Percentiles rank a stretch among this genome's conserved stretches.
These are phyloP conservation scores for Chrysochromulina tobinii DNA, from an alignment of 78 protist genomes.

Conservation along the genomic window DNA sequence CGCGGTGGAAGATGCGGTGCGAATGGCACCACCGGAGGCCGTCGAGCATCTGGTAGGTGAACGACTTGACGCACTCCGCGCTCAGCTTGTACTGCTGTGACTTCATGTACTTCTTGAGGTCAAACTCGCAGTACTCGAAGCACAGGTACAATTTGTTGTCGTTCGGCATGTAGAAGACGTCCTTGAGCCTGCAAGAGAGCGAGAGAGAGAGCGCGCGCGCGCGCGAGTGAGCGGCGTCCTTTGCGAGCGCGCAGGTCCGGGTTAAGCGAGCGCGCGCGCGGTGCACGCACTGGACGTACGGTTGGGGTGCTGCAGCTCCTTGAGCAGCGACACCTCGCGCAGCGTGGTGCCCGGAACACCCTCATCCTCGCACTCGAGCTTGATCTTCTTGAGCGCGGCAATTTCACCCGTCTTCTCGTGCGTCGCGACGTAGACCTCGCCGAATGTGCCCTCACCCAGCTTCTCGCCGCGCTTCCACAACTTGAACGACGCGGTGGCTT, in stretches of 20 bases:
- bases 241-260: too few relatives aligned
- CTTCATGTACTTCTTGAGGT: constrained; percentile 92
- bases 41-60: constrained; percentile 89
- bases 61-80: constrained; percentile 57
- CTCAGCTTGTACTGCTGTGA: neutral
- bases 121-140: constrained; percentile 95
- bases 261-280: too few relatives aligned
- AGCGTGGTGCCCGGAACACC: constrained; percentile 98
- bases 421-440: constrained; percentile 97
- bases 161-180: constrained; percentile 85
- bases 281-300: constrained; percentile 75
- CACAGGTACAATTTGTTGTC: constrained; percentile 91
- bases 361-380: constrained; percentile 96
- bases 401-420: constrained; percentile 75
- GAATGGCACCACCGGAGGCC: constrained; percentile 97
- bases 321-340: constrained; percentile 95
- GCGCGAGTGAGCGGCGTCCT: too few relatives aligned
- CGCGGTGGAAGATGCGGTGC: constrained; percentile 94
- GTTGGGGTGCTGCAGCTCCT: constrained; percentile 94
- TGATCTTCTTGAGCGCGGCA: constrained; percentile 97
- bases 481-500: neutral
- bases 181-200: constrained; percentile 68
- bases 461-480: constrained; percentile 68
- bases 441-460: constrained; percentile 99
- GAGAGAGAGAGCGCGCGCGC: too few relatives aligned